A percentile compares a stretch with the other conserved stretches of the same genome.
These are phyloP conservation scores for Dothistroma septosporum DNA, from an alignment of 2,329 filamentous ascomycete species.

Conservation along the genomic window DNA sequence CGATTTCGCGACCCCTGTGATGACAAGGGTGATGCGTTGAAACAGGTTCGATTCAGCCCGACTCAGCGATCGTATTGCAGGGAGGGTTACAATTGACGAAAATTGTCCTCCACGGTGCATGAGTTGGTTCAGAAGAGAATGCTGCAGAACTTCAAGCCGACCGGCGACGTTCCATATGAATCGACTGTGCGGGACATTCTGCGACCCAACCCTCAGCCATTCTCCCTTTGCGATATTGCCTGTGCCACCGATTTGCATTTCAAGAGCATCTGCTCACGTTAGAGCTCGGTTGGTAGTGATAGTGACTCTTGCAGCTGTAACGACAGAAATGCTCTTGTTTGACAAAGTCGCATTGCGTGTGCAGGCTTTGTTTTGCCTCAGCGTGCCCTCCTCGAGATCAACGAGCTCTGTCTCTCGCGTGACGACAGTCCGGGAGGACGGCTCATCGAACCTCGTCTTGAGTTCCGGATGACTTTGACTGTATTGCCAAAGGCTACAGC, in stretches of 20 bases:
- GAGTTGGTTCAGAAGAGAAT: neutral
- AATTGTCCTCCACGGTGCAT: neutral
- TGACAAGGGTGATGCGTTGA: neutral
- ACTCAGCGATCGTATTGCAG: neutral
- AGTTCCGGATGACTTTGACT: slow-evolving; percentile 58
- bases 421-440: slow-evolving; percentile 10
- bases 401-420: slow-evolving; percentile 14
- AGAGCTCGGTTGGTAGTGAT: neutral
- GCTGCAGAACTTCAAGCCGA: neutral
- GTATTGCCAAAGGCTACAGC: slow-evolving; percentile 69
- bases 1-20: neutral
- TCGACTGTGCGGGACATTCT: neutral
- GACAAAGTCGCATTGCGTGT: no score
- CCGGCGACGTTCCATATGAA: neutral
- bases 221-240: no score
- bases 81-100: neutral
- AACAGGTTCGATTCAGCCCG: neutral
- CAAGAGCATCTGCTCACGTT: no score
- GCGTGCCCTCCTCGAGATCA: slow-evolving; percentile 3
- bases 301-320: neutral
- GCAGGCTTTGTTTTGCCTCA: neutral
- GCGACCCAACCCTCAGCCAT: neutral
- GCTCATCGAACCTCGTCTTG: slow-evolving; percentile 15
- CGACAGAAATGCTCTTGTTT: no score
- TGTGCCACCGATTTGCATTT: neutral